Evolutionary conservation across 2,329 filamentous ascomycete species (phyloP), one percentile per base, ranked within the genome.

Genomic region (Stenocarpella maydis): DNA sequence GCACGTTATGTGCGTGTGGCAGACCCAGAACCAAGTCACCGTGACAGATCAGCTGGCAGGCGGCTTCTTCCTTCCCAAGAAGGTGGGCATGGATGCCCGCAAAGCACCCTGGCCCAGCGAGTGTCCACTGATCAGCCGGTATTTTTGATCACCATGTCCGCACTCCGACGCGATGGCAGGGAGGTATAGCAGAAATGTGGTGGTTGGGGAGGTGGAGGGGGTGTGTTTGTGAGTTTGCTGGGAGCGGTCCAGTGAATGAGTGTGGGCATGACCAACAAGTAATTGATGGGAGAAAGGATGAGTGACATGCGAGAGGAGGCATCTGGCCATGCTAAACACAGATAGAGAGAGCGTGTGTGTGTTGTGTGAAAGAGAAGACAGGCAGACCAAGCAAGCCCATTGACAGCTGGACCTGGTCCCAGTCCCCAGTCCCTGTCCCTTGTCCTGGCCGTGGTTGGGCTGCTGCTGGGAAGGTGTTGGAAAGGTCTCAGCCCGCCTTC

Each of bases 121-220:
- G 58, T 63, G 41, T 26, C 58, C 58, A 63, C 58, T 63, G 41
- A 63, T 49, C 58, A 63, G 58, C 58, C 58, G n/a, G 41, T 63
- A 28, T 21, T 49, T 63, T 63, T 34, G 4, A 34, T 34, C 31
- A 4, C 31, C 31, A 34, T 34, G 4, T 9, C n/a, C n/a, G n/a
- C n/a, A n/a, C n/a, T 47, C n/a, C 21, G 34, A 41, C 19, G 34
- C 17, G 41, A 21, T 61, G 58, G 43, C 26, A 55, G 28, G 45
- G n/a, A 10, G 58, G 19, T 14, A n/a, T 31, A 12, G n/a, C 21
- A 37, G 21, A 34, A 5, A 15, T n/a, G 55, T 31, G 41, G 58
- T 47, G 58, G 58, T 41, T 49, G 58, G 58, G 19, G 19, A n/a
- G 26, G 41, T 45, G 26, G 55, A 28, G 26, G 24, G 9, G 43